Percentiles rank a stretch among this genome's conserved stretches.
Conservation (phyloP, 2,329 filamentous ascomycete genomes). For the Xylogone sp. region DNA sequence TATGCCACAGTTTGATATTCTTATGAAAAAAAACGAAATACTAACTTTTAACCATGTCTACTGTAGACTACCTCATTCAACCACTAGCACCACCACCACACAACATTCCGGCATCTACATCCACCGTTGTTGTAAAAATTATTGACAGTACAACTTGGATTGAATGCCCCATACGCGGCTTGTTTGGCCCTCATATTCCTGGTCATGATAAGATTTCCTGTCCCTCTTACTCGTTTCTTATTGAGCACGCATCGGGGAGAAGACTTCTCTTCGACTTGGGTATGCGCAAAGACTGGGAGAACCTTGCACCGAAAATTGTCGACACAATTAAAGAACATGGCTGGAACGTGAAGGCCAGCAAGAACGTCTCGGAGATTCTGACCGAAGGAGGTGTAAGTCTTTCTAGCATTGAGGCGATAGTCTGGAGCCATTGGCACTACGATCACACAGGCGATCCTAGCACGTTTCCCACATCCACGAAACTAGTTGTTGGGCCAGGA, state of each 20-base stretch:
- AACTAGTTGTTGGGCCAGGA: constrained; percentile 49
- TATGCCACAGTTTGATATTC: no score
- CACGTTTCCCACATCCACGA: constrained; percentile 40
- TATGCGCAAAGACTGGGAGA: constrained; percentile 7
- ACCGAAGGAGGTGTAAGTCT: neutral
- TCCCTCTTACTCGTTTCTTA: constrained; percentile 8
- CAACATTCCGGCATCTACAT: neutral
- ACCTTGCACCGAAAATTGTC: neutral
- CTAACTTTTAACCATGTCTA: no score
- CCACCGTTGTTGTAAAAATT: constrained; percentile 6
- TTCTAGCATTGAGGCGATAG: constrained; percentile 8
- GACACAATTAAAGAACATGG: constrained; percentile 4
- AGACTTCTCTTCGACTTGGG: constrained; percentile 8
- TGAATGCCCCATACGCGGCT: constrained; percentile 4
- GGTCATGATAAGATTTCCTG: constrained; percentile 11
- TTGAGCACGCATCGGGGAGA: constrained; percentile 1
- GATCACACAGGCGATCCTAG: constrained; percentile 50
- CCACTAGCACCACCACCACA: no score
- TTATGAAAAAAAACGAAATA: no score
- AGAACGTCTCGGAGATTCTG: constrained; percentile 2
- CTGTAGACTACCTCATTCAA: no score
- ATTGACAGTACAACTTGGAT: constrained; percentile 9
- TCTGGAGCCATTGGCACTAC: constrained; percentile 41
- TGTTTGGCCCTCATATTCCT: constrained; percentile 7
- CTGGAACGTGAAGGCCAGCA: neutral